Percentiles rank a stretch among this genome's conserved stretches.
phyloP scores from a whole-genome alignment of 208 protist genomes.

The Herpetomonas muscarum region DNA sequence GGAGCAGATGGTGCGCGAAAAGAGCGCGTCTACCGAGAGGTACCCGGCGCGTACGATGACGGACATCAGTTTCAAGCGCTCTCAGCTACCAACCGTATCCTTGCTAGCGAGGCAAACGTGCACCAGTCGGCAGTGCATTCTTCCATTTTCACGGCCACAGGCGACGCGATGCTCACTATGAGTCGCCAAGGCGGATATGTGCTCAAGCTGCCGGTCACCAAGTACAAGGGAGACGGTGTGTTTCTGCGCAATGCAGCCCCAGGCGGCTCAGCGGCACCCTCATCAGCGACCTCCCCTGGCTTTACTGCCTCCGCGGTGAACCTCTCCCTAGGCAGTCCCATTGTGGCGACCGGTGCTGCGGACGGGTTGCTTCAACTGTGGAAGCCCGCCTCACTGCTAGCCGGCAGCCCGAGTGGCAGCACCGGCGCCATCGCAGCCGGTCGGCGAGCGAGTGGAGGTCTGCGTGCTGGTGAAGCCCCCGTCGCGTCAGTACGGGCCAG shows the following conservation, averaged over 20 bases:
- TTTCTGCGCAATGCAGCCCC: constrained; percentile 17
- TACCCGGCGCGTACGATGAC: constrained; percentile 13
- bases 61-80: constrained; percentile 27
- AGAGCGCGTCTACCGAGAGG: neutral
- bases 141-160: constrained; percentile 33
- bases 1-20: neutral
- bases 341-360: constrained; percentile 47
- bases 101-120: constrained; percentile 17
- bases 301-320: constrained; percentile 54
- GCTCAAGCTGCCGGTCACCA: constrained; percentile 24
- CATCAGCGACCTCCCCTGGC: constrained; percentile 27
- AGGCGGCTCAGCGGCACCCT: constrained; percentile 22
- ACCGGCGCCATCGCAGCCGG: neutral
- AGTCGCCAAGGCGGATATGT: constrained; percentile 31
- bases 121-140: constrained; percentile 25
- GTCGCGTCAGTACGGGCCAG: constrained; percentile 1
- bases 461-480: constrained; percentile 7
- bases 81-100: constrained; percentile 25
- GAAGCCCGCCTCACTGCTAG: constrained; percentile 22
- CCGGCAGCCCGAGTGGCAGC: neutral
- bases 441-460: neutral
- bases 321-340: constrained; percentile 45
- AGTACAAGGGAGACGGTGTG: constrained; percentile 37
- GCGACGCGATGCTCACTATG: constrained; percentile 41
- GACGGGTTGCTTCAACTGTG: constrained; percentile 60